phyloP scores from a whole-genome alignment of 371 early-diverging fungal species.

The Cokeromyces recurvatus region DNA sequence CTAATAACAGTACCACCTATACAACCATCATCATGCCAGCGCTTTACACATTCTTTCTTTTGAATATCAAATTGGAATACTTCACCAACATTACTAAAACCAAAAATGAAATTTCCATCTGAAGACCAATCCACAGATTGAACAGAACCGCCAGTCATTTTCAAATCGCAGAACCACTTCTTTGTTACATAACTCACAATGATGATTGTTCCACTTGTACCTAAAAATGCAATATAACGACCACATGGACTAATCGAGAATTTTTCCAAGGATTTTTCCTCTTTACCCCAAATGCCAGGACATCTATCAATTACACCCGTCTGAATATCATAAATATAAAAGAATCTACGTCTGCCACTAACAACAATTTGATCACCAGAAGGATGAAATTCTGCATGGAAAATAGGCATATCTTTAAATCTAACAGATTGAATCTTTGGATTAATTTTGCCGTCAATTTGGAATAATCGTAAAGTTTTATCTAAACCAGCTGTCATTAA shows the following conservation, averaged over 20 bases:
- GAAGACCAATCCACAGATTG: slow-evolving; percentile 57
- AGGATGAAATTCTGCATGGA: slow-evolving; percentile 70
- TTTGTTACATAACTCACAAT: slow-evolving; percentile 74
- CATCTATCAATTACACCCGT: slow-evolving; percentile 64
- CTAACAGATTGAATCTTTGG: slow-evolving; percentile 80
- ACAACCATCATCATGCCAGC: slow-evolving; percentile 80
- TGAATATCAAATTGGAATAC: slow-evolving; percentile 73
- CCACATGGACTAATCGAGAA: slow-evolving; percentile 63
- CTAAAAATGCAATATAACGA: slow-evolving; percentile 69
- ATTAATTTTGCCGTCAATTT: slow-evolving; percentile 88
- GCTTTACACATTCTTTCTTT: slow-evolving; percentile 60
- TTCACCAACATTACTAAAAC: slow-evolving; percentile 60
- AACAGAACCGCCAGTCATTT: slow-evolving; percentile 83
- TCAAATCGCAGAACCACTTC: slow-evolving; percentile 79
- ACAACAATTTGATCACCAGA: slow-evolving; percentile 69
- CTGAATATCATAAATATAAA: slow-evolving; percentile 85
- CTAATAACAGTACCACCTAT: slow-evolving; percentile 67
- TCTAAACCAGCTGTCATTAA: slow-evolving; percentile 83
- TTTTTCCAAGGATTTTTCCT: slow-evolving; percentile 62
- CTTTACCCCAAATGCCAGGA: slow-evolving; percentile 68
- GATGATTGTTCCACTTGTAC: slow-evolving; percentile 75
- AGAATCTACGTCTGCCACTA: slow-evolving; percentile 71
- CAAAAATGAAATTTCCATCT: slow-evolving; percentile 64
- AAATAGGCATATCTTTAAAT: slow-evolving; percentile 80
- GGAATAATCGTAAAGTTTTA: slow-evolving; percentile 81